Base-by-base conservation (phyloP, 2,329 filamentous ascomycete species). In the Tolypocladium album region DNA sequence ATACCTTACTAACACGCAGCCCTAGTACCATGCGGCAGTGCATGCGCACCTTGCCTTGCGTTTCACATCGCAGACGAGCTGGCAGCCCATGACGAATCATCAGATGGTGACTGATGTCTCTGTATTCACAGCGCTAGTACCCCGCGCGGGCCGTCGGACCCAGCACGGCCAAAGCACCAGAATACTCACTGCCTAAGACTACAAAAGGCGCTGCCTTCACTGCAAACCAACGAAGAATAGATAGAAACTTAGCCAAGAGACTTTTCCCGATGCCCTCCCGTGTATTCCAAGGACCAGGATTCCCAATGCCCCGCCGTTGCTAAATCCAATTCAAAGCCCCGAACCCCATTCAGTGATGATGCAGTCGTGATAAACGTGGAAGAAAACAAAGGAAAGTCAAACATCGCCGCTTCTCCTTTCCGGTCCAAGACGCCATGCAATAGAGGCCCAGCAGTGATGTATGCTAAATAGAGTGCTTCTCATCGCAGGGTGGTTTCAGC, bases 401-500 rank as follows among this genome's bases (percentile, higher is more conserved):
- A 52, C 34, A 34, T 12, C 17, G n/a, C n/a, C 24, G 24, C 24
- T 20, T 36, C 15, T 50, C 15, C 53, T n/a, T 56, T 27, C 55
- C 22, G 15, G 17, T 24, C 47, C 59, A 22, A 9, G 27, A 58
- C 59, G 59, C 59, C 59, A 55, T 43, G 59, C 56, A 39, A 58
- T 40, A 47, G 57, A 58, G 53, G 40, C 38, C 34, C 45, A 40
- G 40, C 38, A 27, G 52, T 15, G 45, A 39, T 56, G 56, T 55
- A 13, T n/a, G 36, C 57, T 31, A 42, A 15, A 36, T 13, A 58
- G 39, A 13, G 47, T 7, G 8, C 42, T 34, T 8, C 56, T 58
- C 31, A 50, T 58, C 22, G 57, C 24, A 38, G 40, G 50, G 27
- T 40, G 24, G 4, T 9, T 36, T 15, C n/a, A 24, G 4, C 40